A percentile compares a stretch with the other conserved stretches of the same genome.
These are phyloP conservation scores for Lachnellula hyalina DNA, from an alignment of 2,329 filamentous ascomycete species.

Conservation along the genomic window DNA sequence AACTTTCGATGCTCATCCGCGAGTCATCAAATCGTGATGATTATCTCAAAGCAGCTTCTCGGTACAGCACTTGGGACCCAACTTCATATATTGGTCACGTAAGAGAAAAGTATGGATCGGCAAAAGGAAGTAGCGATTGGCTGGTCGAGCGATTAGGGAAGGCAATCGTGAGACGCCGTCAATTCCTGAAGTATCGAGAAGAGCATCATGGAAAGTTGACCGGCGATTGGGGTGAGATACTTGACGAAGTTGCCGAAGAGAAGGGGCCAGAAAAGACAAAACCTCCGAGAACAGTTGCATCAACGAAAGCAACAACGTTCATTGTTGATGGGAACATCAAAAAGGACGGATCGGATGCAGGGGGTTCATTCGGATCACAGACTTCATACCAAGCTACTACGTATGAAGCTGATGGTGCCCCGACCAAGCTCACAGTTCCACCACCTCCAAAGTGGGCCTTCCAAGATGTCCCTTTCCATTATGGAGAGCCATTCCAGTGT, in stretches of 20 bases:
- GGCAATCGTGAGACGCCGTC: constrained; percentile 28
- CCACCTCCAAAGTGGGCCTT: constrained; percentile 19
- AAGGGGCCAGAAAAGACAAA: constrained; percentile 3
- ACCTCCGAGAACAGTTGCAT: constrained; percentile 5
- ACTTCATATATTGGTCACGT: constrained; percentile 21
- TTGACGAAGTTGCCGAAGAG: constrained; percentile 5
- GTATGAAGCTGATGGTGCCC: background rate
- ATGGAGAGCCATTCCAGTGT: constrained; percentile 22
- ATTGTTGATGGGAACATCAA: constrained; percentile 5
- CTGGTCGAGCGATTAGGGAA: constrained; percentile 27
- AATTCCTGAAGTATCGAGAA: constrained; percentile 29
- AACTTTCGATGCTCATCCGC: constrained; percentile 23
- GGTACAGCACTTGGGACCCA: constrained; percentile 11
- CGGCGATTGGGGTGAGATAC: constrained; percentile 11
- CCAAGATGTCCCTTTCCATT: constrained; percentile 20
- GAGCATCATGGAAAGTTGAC: constrained; percentile 26
- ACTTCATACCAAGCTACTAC: constrained; percentile 23
- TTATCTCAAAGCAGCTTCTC: constrained; percentile 24
- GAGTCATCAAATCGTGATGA: constrained; percentile 21
- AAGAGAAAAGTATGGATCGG: constrained; percentile 18
- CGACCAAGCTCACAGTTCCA: constrained; percentile 14
- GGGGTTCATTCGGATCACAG: constrained; percentile 18
- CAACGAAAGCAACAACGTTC: constrained; percentile 24
- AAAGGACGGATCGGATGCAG: constrained; percentile 7
- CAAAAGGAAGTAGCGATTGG: constrained; percentile 15